Base-by-base conservation (phyloP, 352 stramenopile species). In the Globisporangium paddicum region DNA sequence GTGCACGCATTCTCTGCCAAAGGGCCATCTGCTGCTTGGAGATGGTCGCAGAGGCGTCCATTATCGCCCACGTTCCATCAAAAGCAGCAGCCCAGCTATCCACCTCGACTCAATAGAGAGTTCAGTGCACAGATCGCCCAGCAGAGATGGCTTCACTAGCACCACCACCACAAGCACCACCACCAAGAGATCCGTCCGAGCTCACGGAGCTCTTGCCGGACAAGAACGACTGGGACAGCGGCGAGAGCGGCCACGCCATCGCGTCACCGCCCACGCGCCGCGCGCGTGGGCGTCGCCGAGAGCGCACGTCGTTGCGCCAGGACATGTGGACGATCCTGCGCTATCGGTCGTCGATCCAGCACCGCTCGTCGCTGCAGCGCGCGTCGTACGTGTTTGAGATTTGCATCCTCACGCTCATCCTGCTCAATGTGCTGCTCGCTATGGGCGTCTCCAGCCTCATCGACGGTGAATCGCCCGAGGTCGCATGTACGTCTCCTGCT, bases 321-420 rank as follows among this genome's bases (percentile, higher is more conserved):
- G 77, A 89, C 59, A 62, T 90, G 23, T 94, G 84, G 84, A 89
- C 82, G 18, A 64, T 94, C 28, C 66, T 94, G 59, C 77, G 86
- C 57, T 93, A 85, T 55, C 81, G 82, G 19, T 76, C 80, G 59
- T 89, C 80, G 7, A 72, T 90, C 21, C 66, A 69, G 23, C 55
- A 89, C 26, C 69, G 71, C 54, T 81, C 84, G 48, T 71, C 52
- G 2, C 68, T 94, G 38, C 79, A 87, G 56, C 80, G 76, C 32
- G 76, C 77, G 21, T 91, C 82, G 23, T 90, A 92, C 56, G 56
- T 58, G 11, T 73, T 94, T 16, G 82, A 94, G 38, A 47, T 81
- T 6, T 78, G 65, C 50, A 75, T 94, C 25, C 68, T 94, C 16
- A 70, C 82, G 28, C 73, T 94, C 46, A 91, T 94, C 58, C 67